Evolutionary conservation across 2,329 filamentous ascomycete species (phyloP).

Genomic region (Colletotrichum sp.): DNA sequence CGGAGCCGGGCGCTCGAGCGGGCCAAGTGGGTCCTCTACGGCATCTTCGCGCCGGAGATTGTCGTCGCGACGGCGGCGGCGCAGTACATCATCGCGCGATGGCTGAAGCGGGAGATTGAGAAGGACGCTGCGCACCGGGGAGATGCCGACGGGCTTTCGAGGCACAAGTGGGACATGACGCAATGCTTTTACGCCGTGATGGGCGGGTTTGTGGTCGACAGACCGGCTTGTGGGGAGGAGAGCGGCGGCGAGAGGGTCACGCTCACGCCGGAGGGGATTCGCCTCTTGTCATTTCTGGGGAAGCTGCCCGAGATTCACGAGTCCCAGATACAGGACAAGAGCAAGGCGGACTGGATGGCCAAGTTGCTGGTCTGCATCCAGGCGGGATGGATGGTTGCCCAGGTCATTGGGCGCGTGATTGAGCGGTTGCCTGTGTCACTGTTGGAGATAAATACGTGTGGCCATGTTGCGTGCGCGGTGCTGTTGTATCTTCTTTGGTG

Average conservation of each 20-base stretch:
- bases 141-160: not conserved
- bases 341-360: conserved; percentile 36
- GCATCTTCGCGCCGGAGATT: conserved; percentile 35
- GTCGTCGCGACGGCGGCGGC: conserved; percentile 31
- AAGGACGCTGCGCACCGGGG: not conserved
- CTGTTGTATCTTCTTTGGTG: conserved; percentile 37
- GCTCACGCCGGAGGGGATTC: conserved; percentile 10
- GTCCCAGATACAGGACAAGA: conserved; percentile 36
- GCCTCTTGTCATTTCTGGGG: conserved; percentile 3
- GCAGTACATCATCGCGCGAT: conserved; percentile 26
- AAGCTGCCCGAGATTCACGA: conserved; percentile 4
- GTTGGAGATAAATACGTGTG: conserved; percentile 38
- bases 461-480: conserved; percentile 37
- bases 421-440: conserved; percentile 36
- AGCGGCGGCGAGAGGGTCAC: not conserved
- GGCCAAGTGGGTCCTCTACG: conserved; percentile 32
- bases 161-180: conserved; percentile 20
- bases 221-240: not conserved
- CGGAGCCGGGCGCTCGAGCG: conserved; percentile 14
- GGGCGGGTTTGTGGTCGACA: conserved; percentile 32
- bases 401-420: conserved; percentile 33
- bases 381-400: conserved; percentile 40
- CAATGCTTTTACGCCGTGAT: conserved; percentile 34
- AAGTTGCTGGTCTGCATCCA: conserved; percentile 40
- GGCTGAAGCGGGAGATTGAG: conserved; percentile 13